Conservation (phyloP, 1,139 yeast species). For the Suhomyces maxii region DNA sequence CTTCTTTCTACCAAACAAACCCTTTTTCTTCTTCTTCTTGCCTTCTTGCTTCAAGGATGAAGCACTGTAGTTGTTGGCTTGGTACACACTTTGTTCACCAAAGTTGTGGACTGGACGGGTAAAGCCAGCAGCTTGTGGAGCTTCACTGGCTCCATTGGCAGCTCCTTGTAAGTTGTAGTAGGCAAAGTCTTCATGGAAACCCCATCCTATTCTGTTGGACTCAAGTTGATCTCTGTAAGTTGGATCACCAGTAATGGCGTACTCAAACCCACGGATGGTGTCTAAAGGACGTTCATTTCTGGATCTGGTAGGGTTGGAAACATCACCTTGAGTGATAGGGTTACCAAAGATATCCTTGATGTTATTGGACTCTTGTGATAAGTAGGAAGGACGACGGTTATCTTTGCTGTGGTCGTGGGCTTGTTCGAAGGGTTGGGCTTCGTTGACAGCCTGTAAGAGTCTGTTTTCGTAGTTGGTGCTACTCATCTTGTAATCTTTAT, state of each 20-base stretch:
- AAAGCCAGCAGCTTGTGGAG: conserved; percentile 14
- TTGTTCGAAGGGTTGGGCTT: conserved; percentile 93
- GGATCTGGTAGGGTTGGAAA: conserved; percentile 87
- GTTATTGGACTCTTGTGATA: conserved; percentile 31
- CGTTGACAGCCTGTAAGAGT: conserved; percentile 84
- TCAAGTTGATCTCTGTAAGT: conserved; percentile 78
- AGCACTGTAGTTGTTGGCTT: conserved; percentile 53
- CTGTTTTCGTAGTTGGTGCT: conserved; percentile 69
- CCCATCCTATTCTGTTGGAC: conserved; percentile 76
- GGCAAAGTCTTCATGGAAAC: conserved; percentile 53
- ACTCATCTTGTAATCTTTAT: conserved; percentile 48
- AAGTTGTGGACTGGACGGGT: conserved; percentile 26
- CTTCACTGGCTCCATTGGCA: conserved; percentile 14
- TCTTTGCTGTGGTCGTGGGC: conserved; percentile 49
- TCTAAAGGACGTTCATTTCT: conserved; percentile 96
- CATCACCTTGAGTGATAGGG: conserved; percentile 71
- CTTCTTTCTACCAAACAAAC: conserved; percentile 69
- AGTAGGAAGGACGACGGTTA: conserved; percentile 27
- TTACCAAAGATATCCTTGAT: conserved; percentile 84
- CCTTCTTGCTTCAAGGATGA: conserved; percentile 39
- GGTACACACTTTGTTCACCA: conserved; percentile 65
- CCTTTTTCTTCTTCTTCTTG: conserved; percentile 60
- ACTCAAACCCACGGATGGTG: conserved; percentile 90
- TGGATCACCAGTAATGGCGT: conserved; percentile 85
- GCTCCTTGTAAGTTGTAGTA: conserved; percentile 31